Percentiles rank a stretch among this genome's conserved stretches.
phyloP scores from a whole-genome alignment of 768 basidiomycete genomes.

The Pleurotus platypus region DNA sequence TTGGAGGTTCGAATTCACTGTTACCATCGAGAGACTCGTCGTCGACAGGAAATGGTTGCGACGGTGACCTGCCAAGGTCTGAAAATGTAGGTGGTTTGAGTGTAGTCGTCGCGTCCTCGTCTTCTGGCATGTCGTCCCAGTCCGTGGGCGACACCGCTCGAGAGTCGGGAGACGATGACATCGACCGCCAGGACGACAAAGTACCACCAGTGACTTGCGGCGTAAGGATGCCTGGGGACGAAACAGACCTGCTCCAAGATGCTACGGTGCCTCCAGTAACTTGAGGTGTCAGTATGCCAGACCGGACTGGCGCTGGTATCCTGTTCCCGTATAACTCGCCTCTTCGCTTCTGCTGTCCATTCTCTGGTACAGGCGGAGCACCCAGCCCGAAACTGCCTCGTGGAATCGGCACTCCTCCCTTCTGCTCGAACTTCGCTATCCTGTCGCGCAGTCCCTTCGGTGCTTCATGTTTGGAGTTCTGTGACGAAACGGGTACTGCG shows the following conservation, averaged over 20 bases:
- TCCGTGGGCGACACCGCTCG: constrained; percentile 1
- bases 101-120: no score
- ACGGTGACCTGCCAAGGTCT: no score
- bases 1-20: no score
- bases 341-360: constrained; percentile 44
- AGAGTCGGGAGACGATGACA: neutral
- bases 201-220: constrained; percentile 8
- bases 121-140: neutral
- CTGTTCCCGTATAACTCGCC: constrained; percentile 77
- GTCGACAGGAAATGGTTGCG: no score
- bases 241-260: constrained; percentile 10
- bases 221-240: constrained; percentile 1
- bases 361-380: constrained; percentile 49
- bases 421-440: constrained; percentile 78
- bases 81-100: no score
- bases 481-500: constrained; percentile 7
- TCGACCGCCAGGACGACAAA: constrained; percentile 6
- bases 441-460: constrained; percentile 46
- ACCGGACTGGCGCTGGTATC: constrained; percentile 41
- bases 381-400: constrained; percentile 71
- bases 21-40: no score
- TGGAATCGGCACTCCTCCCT: constrained; percentile 75
- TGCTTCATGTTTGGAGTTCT: constrained; percentile 9
- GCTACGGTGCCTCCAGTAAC: constrained; percentile 1
- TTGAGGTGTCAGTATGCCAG: constrained; percentile 7